These are phyloP conservation scores for Cerioporus squamosus DNA, from an alignment of 1,284 basidiomycete species.

Conservation along the genomic window DNA sequence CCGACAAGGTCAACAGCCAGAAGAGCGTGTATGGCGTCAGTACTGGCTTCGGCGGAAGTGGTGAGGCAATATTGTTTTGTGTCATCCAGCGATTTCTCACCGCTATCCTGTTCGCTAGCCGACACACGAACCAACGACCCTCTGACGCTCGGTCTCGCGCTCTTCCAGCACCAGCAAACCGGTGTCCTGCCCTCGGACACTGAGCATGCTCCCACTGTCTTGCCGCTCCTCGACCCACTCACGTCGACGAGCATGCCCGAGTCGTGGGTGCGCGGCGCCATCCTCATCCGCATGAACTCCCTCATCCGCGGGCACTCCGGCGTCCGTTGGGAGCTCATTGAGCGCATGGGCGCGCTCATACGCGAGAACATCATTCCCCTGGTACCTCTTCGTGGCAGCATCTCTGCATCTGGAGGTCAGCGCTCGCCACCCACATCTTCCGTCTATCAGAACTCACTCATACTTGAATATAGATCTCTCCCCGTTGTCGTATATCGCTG, in stretches of 20 bases:
- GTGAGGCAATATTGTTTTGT: constrained; percentile 38
- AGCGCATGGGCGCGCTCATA: constrained; percentile 79
- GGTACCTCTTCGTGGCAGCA: constrained; percentile 83
- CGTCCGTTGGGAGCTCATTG: constrained; percentile 80
- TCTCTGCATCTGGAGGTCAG: constrained; percentile 81
- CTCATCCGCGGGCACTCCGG: constrained; percentile 89
- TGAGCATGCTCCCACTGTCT: constrained; percentile 44
- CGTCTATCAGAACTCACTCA: too few relatives aligned
- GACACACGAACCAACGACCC: constrained; percentile 76
- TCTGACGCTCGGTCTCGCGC: constrained; percentile 70
- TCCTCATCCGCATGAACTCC: constrained; percentile 86
- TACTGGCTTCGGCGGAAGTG: constrained; percentile 83
- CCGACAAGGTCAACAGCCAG: constrained; percentile 67
- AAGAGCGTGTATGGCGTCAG: constrained; percentile 82
- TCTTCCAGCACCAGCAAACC: constrained; percentile 80
- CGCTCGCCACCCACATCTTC: background rate
- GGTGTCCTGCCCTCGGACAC: constrained; percentile 67
- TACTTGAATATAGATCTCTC: constrained; percentile 56
- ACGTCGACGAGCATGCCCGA: constrained; percentile 83
- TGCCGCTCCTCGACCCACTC: constrained; percentile 71
- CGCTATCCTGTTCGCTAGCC: constrained; percentile 39
- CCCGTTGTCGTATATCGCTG: constrained; percentile 86
- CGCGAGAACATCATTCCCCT: constrained; percentile 77
- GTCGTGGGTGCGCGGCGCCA: constrained; percentile 88
- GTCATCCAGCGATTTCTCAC: constrained; percentile 4